A percentile compares a stretch with the other conserved stretches of the same genome.
phyloP scores from a whole-genome alignment of 352 stramenopile genomes.

The Phytophthora palmivora region DNA sequence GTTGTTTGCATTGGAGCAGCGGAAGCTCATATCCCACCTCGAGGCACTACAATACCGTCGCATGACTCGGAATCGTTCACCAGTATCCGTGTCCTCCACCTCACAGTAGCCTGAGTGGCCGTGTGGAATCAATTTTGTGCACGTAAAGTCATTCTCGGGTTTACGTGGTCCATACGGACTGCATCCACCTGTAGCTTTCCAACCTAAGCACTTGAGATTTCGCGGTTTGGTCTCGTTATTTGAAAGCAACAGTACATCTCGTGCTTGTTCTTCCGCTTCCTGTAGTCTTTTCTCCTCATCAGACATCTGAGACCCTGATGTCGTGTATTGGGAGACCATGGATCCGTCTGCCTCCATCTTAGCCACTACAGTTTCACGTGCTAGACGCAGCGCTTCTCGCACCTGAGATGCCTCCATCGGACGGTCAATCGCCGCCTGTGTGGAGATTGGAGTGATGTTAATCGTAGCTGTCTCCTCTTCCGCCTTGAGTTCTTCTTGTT shows the following conservation, averaged over 20 bases:
- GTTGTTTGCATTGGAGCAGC: conserved; percentile 52
- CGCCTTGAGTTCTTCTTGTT: conserved; percentile 15
- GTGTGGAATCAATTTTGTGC: conserved; percentile 22
- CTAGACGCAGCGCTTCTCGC: conserved; percentile 19
- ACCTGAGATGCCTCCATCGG: conserved; percentile 31
- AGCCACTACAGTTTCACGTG: conserved; percentile 22
- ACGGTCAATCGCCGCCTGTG: conserved; percentile 22
- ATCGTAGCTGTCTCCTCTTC: background rate
- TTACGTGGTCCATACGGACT: conserved; percentile 34
- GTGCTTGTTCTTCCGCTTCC: conserved; percentile 43
- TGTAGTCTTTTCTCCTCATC: conserved; percentile 17
- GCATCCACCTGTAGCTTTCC: conserved; percentile 35
- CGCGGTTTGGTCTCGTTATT: conserved; percentile 29
- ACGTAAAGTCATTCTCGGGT: conserved; percentile 29
- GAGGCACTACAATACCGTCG: no score
- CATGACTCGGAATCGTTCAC: no score
- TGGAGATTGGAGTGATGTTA: conserved; percentile 16
- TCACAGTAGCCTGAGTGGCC: conserved; percentile 57
- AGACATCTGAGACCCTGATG: conserved; percentile 7
- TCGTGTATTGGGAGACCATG: background rate
- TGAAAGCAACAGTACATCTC: conserved; percentile 39
- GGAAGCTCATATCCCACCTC: no score
- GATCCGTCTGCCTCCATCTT: conserved; percentile 25
- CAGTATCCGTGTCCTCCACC: conserved; percentile 39
- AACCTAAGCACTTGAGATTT: conserved; percentile 36